phyloP scores from a whole-genome alignment of 768 basidiomycete genomes.

The Amanita pseudoporphyria region DNA sequence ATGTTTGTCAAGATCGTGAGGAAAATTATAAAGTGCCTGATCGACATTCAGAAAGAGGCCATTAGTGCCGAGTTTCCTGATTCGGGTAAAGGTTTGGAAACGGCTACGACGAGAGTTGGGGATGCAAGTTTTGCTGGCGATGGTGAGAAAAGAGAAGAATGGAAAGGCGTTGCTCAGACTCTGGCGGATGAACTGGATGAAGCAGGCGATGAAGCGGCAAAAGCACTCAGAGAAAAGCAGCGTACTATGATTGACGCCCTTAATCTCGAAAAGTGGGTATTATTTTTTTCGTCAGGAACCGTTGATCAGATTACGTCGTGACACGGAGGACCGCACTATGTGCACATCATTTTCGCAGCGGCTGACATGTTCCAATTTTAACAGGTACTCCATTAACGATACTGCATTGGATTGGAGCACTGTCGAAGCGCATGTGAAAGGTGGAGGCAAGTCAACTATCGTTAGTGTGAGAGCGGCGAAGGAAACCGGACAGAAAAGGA shows the following conservation, averaged over 20 bases:
- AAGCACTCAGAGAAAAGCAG: constrained; percentile 67
- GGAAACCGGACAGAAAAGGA: constrained; percentile 46
- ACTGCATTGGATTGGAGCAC: constrained; percentile 59
- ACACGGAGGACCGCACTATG: constrained; percentile 12
- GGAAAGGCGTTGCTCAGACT: constrained; percentile 34
- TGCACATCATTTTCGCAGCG: neutral
- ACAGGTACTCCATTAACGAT: constrained; percentile 70
- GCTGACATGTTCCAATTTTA: constrained; percentile 7
- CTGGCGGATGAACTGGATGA: constrained; percentile 66
- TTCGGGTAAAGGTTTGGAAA: neutral
- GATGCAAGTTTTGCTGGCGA: constrained; percentile 3
- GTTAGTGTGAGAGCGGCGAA: constrained; percentile 60
- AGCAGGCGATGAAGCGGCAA: constrained; percentile 65
- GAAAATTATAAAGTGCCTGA: constrained; percentile 68
- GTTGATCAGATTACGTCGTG: too few species aligned
- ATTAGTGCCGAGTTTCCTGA: constrained; percentile 51
- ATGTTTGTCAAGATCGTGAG: constrained; percentile 87
- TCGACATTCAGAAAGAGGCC: constrained; percentile 71
- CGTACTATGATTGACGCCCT: constrained; percentile 81
- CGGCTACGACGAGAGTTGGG: constrained; percentile 9
- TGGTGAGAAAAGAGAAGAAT: constrained; percentile 14
- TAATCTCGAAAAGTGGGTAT: constrained; percentile 77
- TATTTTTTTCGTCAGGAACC: constrained; percentile 11
- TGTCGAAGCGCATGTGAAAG: constrained; percentile 65
- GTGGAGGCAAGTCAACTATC: constrained; percentile 49